Conservation (phyloP, 176 grass and related monocot species). For the barley (Hordeum vulgare) region MorexV3_pseudomolecules_assembly NC_058518.1:272577877-272578376, state of each 20-base stretch:
- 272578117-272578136: slow-evolving; percentile 52
- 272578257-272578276: slow-evolving; percentile 49
- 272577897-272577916: slow-evolving; percentile 61
- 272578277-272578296: slow-evolving; percentile 45
- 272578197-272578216: slow-evolving; percentile 46
- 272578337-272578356: slow-evolving; percentile 33
- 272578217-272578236: slow-evolving; percentile 44
- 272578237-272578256: slow-evolving; percentile 50
- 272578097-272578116: slow-evolving; percentile 51
- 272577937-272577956: slow-evolving; percentile 53
- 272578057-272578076: slow-evolving; percentile 17
- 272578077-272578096: slow-evolving; percentile 37
- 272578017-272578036: slow-evolving; percentile 48
- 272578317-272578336: slow-evolving; percentile 36
- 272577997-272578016: slow-evolving; percentile 41
- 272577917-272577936: slow-evolving; percentile 47
- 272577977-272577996: slow-evolving; percentile 36
- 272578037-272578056: slow-evolving; percentile 12
- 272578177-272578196: slow-evolving; percentile 38
- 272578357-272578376: slow-evolving; percentile 67
- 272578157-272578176: slow-evolving; percentile 57
- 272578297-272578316: slow-evolving; percentile 33
- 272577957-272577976: slow-evolving; percentile 29
- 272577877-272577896: slow-evolving; percentile 26
- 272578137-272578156: slow-evolving; percentile 56